Base-by-base conservation (phyloP, 2,329 filamentous ascomycete genomes). In the Exserohilum turcica region DNA sequence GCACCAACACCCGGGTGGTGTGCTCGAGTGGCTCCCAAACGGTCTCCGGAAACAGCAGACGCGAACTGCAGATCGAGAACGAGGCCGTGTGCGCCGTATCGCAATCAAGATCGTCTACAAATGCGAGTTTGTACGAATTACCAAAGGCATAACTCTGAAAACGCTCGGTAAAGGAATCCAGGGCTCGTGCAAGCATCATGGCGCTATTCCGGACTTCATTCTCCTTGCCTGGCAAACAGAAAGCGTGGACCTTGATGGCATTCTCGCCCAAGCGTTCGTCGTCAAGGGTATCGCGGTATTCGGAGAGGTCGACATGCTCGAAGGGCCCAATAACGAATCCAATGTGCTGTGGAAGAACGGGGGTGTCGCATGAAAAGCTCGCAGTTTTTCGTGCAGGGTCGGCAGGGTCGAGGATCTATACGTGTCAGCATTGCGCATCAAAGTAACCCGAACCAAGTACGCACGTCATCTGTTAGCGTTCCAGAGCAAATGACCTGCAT, bases 301-400 rank as follows among this genome's bases (percentile, higher is more conserved):
- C 90, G 2, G 91, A 89, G 5, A 99, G 80, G 68, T 97, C 91
- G 47, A 97, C 87, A 63, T 93, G 89, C 74, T 97, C 92, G 71
- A 99, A 99, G 0, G 95, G 94, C 0, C 95, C 94, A 50, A 97
- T 85, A 2, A 92, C 90, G 73, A 99, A 96, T 4, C 92, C 93
- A 59, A 99, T 87, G 71, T 97, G 93, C 57, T 92, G 89, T 1
- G 93, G 88, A 1, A 92, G 87, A 7, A 94, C 85, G 44, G 86
- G 54, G 84, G 83, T 60, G 48, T 66, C 66, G 55, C 90, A 88
- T 49, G 86, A 85, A 70, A 97, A 99, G 0, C 88, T 90, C 70
- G 94, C 90, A 2, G 91, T 92, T 75, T 96, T 97, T 71, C 91
- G 92, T 19, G 85, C 86, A 48, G 90, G 82, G 64, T 97, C 90